Evolutionary conservation across 2,329 filamentous ascomycete species (phyloP), one percentile per base, ranked within the genome.

Genomic region (Botrytis medusae): DNA sequence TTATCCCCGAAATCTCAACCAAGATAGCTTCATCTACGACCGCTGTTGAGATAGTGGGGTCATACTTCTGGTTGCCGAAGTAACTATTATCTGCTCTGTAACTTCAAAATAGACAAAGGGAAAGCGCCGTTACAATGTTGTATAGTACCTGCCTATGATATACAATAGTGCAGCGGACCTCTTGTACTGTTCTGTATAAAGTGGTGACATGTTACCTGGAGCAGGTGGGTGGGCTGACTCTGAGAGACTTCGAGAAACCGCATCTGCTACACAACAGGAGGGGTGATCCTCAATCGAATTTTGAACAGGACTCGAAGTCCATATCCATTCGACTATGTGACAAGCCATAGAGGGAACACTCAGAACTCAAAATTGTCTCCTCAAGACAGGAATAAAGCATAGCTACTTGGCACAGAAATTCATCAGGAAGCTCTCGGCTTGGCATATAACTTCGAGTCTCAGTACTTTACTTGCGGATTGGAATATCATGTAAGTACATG

Each of bases 181-280:
- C 61, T 59, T 65, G 29, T 46, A 34, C 37, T 67, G 37, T 71
- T 65, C 69, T n/a, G 44, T 71, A 51, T n/a, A 37, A 37, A 34
- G 60, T 59, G 20, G 70, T 72, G 37, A 51, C 18, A 72, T 72
- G 40, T 67, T 67, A 72, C 44, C 60, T 48, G 22, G 46, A 40
- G 59, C 48, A 59, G 34, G 61, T 72, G 42, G 34, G 51, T 54
- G 70, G 70, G 70, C 70, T 72, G 48, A 54, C 70, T 67, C 61
- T 34, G 46, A 67, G 40, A 34, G 61, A 72, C 70, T 57, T 72
- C 20, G 48, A 67, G 61, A 64, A 48, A 72, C 60, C 61, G 51
- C 70, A 46, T 67, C 37, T 65, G 70, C 32, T 67, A 57, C 70
- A 72, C 70, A 32, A 42, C 70, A 72, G 60, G 70, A 72, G 60